phyloP scores from a whole-genome alignment of 768 basidiomycete species.

The Ramaria rubella region DNA sequence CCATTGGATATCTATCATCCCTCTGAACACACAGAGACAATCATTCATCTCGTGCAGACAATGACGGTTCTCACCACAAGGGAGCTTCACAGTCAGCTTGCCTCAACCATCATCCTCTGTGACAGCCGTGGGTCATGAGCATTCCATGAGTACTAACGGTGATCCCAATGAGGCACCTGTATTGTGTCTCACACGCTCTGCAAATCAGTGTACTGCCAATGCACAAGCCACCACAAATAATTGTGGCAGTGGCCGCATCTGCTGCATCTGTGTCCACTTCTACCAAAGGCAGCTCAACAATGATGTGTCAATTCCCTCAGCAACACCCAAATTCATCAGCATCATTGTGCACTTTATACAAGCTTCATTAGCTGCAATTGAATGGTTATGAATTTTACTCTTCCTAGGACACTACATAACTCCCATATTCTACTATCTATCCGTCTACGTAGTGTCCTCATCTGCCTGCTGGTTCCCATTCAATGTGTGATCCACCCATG shows the following conservation, averaged over 20 bases:
- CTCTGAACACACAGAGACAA: too few species aligned
- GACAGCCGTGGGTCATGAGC: conserved; percentile 46
- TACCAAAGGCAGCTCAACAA: not conserved
- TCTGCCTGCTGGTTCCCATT: not conserved
- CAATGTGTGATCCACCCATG: conserved; percentile 37
- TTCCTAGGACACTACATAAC: not conserved
- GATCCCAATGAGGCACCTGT: conserved; percentile 67
- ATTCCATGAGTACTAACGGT: conserved; percentile 69
- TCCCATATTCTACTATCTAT: not conserved
- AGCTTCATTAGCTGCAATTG: not conserved
- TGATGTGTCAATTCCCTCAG: conserved; percentile 3
- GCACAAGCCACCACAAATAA: conserved; percentile 25
- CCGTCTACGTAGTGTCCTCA: not conserved
- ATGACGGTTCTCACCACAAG: too few species aligned
- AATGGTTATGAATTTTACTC: conserved; percentile 6
- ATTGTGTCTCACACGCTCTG: conserved; percentile 73
- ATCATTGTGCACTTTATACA: not conserved
- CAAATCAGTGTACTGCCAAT: conserved; percentile 55
- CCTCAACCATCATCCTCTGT: conserved; percentile 51
- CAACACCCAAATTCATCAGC: conserved; percentile 22
- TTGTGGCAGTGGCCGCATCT: conserved; percentile 27
- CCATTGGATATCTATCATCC: too few species aligned
- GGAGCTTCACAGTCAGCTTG: too few species aligned
- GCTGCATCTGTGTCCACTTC: conserved; percentile 6
- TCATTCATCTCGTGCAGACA: too few species aligned